Base-by-base conservation (phyloP, 139 green algal genomes). In the Chlamydomonas sp. region DNA sequence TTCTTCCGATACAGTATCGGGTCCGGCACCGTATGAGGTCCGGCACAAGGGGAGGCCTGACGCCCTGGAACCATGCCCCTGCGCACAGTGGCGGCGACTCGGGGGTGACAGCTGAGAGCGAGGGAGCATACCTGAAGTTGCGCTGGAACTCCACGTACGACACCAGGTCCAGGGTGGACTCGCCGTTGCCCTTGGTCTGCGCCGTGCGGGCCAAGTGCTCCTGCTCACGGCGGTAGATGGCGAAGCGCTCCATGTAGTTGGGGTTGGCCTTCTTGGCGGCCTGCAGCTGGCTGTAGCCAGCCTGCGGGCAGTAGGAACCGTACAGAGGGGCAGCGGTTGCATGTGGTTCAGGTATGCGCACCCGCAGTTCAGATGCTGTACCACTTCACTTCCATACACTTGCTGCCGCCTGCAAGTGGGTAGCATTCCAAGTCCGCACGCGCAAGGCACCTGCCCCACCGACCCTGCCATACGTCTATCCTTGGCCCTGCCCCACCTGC, bases 71-170 rank as follows among this genome's bases (percentile, higher is more conserved):
- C 31, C 31, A 49, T 49, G 31, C 31, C 31, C 31, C 31, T 49
- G 31, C 31, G 31, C 31, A 49, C 31, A 49, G 31, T 49, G 31
- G 31, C 31, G 31, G 31, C 31, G 31, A 49, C 31, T 49, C 63
- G 63, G 8, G 63, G 63, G 8, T 12, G 8, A 8, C 8, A 16
- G 63, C 63, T 12, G 63, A 8, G 8, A 12, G 8, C 63, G 63
- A 16, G 63, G 8, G 63, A 12, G 63, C 10, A 12, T 12, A 68
- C 8, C 63, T 16, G 63, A 8, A 8, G 63, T 68, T 8, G 8
- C 63, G 63, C 67, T 94, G 88, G 69, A 93, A 93, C 88, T 94
- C 92, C 57, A 94, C 90, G 78, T 94, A 94, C 20, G 79, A 88
- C 20, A 91, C 89, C 15, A 94, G 86, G 85, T 94, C 92, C 77